Base-by-base conservation (phyloP, 2,329 filamentous ascomycete genomes). In the Pseudomassariella vexata region DNA sequence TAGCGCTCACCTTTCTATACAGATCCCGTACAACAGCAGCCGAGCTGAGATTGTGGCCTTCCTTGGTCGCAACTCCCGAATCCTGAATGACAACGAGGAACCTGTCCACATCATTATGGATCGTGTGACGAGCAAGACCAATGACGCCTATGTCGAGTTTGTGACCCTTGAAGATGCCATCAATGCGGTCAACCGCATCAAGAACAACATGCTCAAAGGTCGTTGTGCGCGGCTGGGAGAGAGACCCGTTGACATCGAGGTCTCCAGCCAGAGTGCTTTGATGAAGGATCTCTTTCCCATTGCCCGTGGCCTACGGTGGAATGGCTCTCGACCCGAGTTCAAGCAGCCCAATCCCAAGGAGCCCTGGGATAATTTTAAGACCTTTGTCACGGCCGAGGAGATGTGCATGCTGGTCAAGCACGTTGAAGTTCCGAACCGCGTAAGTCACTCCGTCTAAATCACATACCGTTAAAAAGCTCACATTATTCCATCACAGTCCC, bases 251-350 rank as follows among this genome's bases (percentile, higher is more conserved):
- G 69, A 75, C 2, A 54, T 82, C 7, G 65, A 72, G 39, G 48
- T 80, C 2, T 73, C 75, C 1, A 72, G 66, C 41, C 73, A 78
- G 45, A 62, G 59, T 0, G 57, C 57, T 5, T 59, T 83, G 11
- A 79, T 82, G 76, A 62, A 59, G 40, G 68, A 74, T n/a, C 53
- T 82, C 12, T 82, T 82, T 44, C 76, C 77, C 0, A 62, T 66
- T 24, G 70, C 74, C 4, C 59, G 59, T 20, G 76, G 76, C 8
- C 60, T 81, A 6, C 46, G 58, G 17, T 83, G 77, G 78, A 50
- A 64, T 11, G 68, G 68, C 2, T 48, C 53, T 1, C 50, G 47
- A 3, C 76, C 76, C 0, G 32, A 44, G 2, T 54, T 70, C 32
- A 43, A 52, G 9, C 46, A 53, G 11, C 19, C 47, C 39, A 51